Evolutionary conservation across 73 alveolate species (phyloP), one percentile per base, ranked within the genome.

Genomic region (Paramecium sexaurelia): DNA sequence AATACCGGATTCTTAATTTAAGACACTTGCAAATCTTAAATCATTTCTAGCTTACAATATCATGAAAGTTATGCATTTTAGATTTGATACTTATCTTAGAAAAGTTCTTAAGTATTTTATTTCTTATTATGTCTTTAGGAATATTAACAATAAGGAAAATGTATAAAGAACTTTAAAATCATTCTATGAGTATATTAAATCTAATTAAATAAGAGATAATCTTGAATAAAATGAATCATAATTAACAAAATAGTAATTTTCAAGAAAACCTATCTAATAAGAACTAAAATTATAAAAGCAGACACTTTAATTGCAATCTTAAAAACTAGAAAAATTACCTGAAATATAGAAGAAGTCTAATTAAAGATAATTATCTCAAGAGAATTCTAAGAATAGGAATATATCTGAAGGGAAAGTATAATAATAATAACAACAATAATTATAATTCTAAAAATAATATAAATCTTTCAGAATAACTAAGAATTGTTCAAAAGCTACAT

Each of bases 1-100:
- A 86, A 24, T 86, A 86, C 93, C 93, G 5, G 85, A 86, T 20
- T 73, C 87, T 4, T 33, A 73, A 29, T 73, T 73, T 37, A 73
- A 73, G 45, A 73, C 87, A 0, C 17, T 73, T 3, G 36, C 87
- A 15, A 73, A 73, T 73, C 87, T 73, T 73, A 73, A 73, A 73
- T 32, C 17, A 5, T 73, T 73, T 35, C 45, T 86, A 39, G 93
- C 87, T 36, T 86, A 86, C 13, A 86, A 86, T 32, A 61, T 86
- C 32, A 29, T 61, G 61, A 86, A 67, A 61, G 71, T 51, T 2
- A 56, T 45, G 67, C 93, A 51, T 32, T 86, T 86, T 26, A 55
- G 93, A 57, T 86, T 86, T 36, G 83, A 75, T 35, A 20, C 67
- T 7, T 86, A 61, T 3, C 43, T 86, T 7, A 71, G 93, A 19